Evolutionary conservation across 2,329 filamentous ascomycete species (phyloP).

Genomic region (Colletotrichum melonis): DNA sequence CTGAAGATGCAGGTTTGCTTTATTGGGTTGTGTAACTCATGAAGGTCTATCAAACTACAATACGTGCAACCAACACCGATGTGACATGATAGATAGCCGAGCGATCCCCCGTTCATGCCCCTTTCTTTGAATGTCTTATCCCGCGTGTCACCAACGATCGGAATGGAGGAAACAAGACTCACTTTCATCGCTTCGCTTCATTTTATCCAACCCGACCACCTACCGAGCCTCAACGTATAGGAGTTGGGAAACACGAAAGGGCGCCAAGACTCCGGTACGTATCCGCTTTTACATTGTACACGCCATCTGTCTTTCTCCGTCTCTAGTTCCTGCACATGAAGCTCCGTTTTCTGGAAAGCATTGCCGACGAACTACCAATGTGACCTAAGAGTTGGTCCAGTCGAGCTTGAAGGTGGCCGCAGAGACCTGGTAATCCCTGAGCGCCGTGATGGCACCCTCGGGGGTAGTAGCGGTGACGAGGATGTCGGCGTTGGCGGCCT

Average conservation of each 20-base stretch:
- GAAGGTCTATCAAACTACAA: constrained; percentile 27
- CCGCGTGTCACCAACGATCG: neutral
- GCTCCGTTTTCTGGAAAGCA: neutral
- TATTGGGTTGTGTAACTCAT: constrained; percentile 29
- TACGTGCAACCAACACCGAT: constrained; percentile 14
- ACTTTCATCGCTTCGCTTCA: neutral
- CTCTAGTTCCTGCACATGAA: neutral
- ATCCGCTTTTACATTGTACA: constrained; percentile 24
- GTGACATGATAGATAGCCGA: neutral
- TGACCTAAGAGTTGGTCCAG: constrained; percentile 69
- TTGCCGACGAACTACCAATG: neutral
- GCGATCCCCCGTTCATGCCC: neutral
- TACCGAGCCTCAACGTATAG: neutral
- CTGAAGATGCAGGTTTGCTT: constrained; percentile 6
- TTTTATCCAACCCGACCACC: constrained; percentile 9
- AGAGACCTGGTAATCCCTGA: constrained; percentile 81
- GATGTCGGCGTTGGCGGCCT: constrained; percentile 76
- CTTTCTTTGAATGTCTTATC: constrained; percentile 1
- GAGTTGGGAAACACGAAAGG: constrained; percentile 21
- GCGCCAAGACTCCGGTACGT: constrained; percentile 31
- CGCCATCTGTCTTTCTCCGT: neutral
- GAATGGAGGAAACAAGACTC: neutral
- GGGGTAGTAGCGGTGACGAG: constrained; percentile 80
- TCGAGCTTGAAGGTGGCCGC: constrained; percentile 82
- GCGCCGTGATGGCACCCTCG: constrained; percentile 76